Evolutionary conservation across 2,329 filamentous ascomycete species (phyloP), one percentile per base, ranked within the genome.

Genomic region (Diaporthe longicolla): DNA sequence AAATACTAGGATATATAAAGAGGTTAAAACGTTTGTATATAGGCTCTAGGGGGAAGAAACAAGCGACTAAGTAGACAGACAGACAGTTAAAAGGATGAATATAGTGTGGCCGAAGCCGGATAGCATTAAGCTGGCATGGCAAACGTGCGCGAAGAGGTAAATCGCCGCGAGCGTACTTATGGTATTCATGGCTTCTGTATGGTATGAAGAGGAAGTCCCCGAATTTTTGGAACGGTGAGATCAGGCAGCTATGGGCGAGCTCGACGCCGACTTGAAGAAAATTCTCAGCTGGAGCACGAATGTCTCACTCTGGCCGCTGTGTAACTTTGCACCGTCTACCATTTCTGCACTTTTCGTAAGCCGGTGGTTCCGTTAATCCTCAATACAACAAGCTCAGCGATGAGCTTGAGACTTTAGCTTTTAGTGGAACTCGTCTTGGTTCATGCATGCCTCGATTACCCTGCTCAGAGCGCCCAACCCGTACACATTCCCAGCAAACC

Each of bases 181-280:
- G n/a, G 15, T 5, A 1, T 40, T 54, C 63, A 54, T 68, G 45
- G 3, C n/a, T 26, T 32, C 19, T 50, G 13, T 19, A 17, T 7
- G 0, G 26, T 2, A 4, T 24, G 21, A n/a, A 1, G 21, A 48
- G 15, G 10, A 5, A 2, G 6, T 6, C 6, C 4, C 7, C 10
- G 1, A 0, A 26, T 37, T 6, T 13, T 13, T 26, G 48, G 21
- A 54, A 21, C n/a, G 24, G 0, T 21, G 4, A 11, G 15, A 11
- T 11, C n/a, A 37, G 26, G 45, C 45, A 37, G 6, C 45, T 4
- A 6, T 4, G n/a, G 7, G 29, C 13, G 1, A 17, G 7, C 8
- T 61, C 3, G 15, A 35, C 0, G 19, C 40, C 40, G 7, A 2
- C 15, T 6, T 19, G 40, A 43, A 19, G 15, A 6, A 26, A 11